phyloP scores from a whole-genome alignment of 352 stramenopile species.

The Phytophthora citrophthora region DNA sequence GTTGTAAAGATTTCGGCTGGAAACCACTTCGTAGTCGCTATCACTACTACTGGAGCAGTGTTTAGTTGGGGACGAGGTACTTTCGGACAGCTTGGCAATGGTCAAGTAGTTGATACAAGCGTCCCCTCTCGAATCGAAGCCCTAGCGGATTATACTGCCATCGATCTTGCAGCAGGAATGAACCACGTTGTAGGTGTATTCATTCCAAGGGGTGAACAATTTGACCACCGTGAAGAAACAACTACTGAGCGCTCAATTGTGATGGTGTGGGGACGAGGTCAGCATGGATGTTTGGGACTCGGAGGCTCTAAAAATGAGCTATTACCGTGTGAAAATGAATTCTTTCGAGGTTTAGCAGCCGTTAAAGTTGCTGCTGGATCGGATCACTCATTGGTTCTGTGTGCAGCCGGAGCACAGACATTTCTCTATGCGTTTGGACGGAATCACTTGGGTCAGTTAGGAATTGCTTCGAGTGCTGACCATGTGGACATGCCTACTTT shows the following conservation, averaged over 20 bases:
- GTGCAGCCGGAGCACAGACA: conserved; percentile 36
- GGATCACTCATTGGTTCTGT: conserved; percentile 77
- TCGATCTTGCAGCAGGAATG: conserved; percentile 58
- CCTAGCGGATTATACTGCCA: conserved; percentile 31
- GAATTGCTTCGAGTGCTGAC: conserved; percentile 40
- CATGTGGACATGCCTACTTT: conserved; percentile 65
- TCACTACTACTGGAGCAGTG: conserved; percentile 40
- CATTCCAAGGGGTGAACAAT: conserved; percentile 11
- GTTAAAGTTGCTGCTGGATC: conserved; percentile 51
- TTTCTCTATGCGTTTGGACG: conserved; percentile 79
- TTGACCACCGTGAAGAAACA: conserved; percentile 1
- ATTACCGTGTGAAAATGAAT: conserved; percentile 52
- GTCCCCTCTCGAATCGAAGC: conserved; percentile 38
- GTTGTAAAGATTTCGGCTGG: conserved; percentile 60
- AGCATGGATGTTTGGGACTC: conserved; percentile 61
- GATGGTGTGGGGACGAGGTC: conserved; percentile 53
- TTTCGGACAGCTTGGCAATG: conserved; percentile 70
- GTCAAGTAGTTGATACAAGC: conserved; percentile 5
- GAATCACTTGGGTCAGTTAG: conserved; percentile 71
- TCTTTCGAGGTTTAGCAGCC: conserved; percentile 66
- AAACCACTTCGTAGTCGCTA: conserved; percentile 70
- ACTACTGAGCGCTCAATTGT: conserved; percentile 45
- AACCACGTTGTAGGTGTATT: conserved; percentile 63
- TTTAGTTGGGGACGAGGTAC: conserved; percentile 69
- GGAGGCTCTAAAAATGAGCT: conserved; percentile 38